Conservation (phyloP, 257 asterid species). For the Paulownia fortunei region DNA sequence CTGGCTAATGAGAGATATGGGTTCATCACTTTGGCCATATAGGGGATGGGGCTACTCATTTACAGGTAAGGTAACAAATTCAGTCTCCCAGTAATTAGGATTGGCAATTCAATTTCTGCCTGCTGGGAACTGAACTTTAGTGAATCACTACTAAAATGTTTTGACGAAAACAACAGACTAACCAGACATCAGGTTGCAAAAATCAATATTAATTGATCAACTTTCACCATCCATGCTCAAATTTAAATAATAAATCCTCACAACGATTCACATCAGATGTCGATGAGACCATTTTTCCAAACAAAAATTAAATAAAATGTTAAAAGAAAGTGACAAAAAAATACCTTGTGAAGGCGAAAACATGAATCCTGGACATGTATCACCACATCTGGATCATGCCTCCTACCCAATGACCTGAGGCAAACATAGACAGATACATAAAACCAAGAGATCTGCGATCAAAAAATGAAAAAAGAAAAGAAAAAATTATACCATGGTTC, state of each 20-base stretch:
- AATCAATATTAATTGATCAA: not conserved
- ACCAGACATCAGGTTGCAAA: not conserved
- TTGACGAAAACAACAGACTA: not conserved
- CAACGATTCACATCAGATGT: not conserved
- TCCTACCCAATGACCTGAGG: slow-evolving; percentile 47
- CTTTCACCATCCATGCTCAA: not conserved
- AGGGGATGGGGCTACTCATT: too few relatives aligned
- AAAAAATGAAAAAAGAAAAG: not conserved
- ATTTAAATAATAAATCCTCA: not conserved
- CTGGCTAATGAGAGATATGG: not conserved
- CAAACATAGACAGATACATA: not conserved
- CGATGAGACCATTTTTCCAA: not conserved
- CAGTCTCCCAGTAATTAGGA: too few relatives aligned
- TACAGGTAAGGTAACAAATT: too few relatives aligned
- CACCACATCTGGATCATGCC: slow-evolving; percentile 66
- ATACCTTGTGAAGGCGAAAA: slow-evolving; percentile 75
- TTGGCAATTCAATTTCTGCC: not conserved
- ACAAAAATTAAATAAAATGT: not conserved
- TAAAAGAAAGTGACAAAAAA: not conserved
- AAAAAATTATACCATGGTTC: slow-evolving; percentile 37
- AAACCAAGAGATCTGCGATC: not conserved
- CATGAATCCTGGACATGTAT: slow-evolving; percentile 55
- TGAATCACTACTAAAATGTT: not conserved
- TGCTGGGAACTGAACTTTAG: too few relatives aligned
- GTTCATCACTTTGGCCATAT: not conserved